A percentile compares a stretch with the other conserved stretches of the same genome.
Conservation (phyloP, 148 eudicot species). For the Salicornia ramosissima region DNA sequence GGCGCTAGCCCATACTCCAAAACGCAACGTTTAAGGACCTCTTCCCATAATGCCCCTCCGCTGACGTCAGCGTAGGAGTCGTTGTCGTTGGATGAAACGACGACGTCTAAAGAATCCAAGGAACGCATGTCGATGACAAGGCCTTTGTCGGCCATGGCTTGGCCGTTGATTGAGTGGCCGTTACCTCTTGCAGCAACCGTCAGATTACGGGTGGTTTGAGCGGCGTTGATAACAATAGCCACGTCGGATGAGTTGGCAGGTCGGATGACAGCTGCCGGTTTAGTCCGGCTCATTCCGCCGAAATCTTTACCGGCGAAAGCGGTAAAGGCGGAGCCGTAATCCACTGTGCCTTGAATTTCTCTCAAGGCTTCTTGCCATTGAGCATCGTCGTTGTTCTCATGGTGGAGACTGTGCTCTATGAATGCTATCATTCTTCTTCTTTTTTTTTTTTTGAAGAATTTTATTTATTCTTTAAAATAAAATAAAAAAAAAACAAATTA, state of each 20-base stretch:
- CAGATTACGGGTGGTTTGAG: constrained; percentile 31
- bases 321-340: constrained; percentile 23
- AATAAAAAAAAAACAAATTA: neutral
- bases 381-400: constrained; percentile 33
- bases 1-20: constrained; percentile 49
- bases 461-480: too few species aligned
- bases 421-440: constrained; percentile 34
- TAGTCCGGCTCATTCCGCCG: constrained; percentile 49
- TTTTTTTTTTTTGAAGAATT: too few species aligned
- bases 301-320: constrained; percentile 52
- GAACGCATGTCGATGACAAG: constrained; percentile 68
- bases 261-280: constrained; percentile 50
- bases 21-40: constrained; percentile 61
- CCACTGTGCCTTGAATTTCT: constrained; percentile 38
- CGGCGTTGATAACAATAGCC: constrained; percentile 34
- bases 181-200: constrained; percentile 84
- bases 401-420: constrained; percentile 26
- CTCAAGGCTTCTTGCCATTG: constrained; percentile 16
- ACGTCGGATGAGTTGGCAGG: constrained; percentile 48
- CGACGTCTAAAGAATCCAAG: constrained; percentile 16
- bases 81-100: constrained; percentile 21
- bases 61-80: constrained; percentile 51
- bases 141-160: constrained; percentile 65
- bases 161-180: constrained; percentile 92
- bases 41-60: constrained; percentile 87